These are phyloP conservation scores for Pythium scleroteichum DNA, from an alignment of 352 stramenopile species.

Conservation along the genomic window DNA sequence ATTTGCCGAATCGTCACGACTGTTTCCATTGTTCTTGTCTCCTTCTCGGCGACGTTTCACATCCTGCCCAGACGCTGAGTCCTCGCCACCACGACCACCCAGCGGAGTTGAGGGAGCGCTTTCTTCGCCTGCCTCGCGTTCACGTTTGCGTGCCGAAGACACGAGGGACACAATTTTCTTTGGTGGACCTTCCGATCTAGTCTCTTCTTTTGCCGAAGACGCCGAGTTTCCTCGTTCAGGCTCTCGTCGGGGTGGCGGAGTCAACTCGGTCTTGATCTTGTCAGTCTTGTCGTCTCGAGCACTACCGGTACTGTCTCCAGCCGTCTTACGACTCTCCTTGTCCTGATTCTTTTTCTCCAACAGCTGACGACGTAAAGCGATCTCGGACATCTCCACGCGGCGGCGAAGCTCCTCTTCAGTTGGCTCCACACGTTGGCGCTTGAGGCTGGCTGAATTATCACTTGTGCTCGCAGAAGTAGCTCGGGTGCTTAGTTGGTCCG, in stretches of 20 bases:
- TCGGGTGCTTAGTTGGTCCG: conserved; percentile 24
- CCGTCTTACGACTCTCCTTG: conserved; percentile 5
- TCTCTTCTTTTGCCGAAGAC: conserved; percentile 20
- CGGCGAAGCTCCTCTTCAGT: conserved; percentile 38
- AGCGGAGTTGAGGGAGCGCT: conserved; percentile 6
- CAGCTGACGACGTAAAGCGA: conserved; percentile 33
- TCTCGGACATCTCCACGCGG: conserved; percentile 50
- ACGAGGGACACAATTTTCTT: conserved; percentile 83
- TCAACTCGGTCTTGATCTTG: conserved; percentile 8
- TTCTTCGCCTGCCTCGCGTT: conserved; percentile 44
- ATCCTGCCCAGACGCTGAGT: conserved; percentile 28
- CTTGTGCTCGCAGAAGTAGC: conserved; percentile 5
- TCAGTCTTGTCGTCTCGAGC: conserved; percentile 11
- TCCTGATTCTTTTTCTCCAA: conserved; percentile 70
- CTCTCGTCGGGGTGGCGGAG: conserved; percentile 10
- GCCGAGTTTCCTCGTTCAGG: conserved; percentile 1
- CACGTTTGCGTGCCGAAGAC: conserved; percentile 55
- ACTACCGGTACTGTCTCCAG: neutral
- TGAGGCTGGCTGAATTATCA: conserved; percentile 31
- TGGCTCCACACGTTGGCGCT: conserved; percentile 58
- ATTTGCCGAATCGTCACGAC: conserved; percentile 17
- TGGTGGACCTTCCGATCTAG: conserved; percentile 8
- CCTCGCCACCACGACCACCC: conserved; percentile 9
- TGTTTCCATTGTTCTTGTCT: conserved; percentile 19
- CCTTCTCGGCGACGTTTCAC: conserved; percentile 53